Evolutionary conservation across 495 filamentous ascomycete species (phyloP).

Genomic region (Lentithecium fluviatile): DNA sequence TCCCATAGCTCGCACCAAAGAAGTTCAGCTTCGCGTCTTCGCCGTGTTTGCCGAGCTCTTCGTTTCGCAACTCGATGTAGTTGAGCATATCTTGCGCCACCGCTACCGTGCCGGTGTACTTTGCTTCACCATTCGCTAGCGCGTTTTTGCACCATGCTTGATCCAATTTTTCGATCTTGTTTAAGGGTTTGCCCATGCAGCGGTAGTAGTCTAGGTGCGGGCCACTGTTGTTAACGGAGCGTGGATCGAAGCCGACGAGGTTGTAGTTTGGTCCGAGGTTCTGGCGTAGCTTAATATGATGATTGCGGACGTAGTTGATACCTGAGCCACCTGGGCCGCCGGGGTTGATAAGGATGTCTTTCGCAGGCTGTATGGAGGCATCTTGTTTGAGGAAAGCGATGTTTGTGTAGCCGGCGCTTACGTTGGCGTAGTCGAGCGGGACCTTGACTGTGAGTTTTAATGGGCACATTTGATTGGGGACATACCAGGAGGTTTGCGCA

Average conservation of each 20-base stretch:
- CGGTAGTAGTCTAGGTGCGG: background rate
- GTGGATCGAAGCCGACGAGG: conserved; percentile 35
- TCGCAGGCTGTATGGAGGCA: conserved; percentile 41
- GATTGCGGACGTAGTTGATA: conserved; percentile 42
- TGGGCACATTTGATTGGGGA: too few relatives aligned
- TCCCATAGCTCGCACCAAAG: conserved; percentile 36
- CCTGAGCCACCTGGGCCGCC: conserved; percentile 52
- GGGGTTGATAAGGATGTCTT: conserved; percentile 45
- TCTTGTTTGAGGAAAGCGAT: conserved; percentile 42
- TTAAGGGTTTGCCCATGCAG: conserved; percentile 11
- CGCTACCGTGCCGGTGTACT: conserved; percentile 49
- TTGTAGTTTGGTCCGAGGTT: conserved; percentile 2
- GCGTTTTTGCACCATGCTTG: conserved; percentile 29
- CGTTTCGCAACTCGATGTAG: too few relatives aligned
- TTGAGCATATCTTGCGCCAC: conserved; percentile 46
- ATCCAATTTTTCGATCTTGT: conserved; percentile 38
- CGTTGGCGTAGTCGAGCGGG: conserved; percentile 46
- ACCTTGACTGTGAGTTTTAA: conserved; percentile 14
- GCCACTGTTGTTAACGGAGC: conserved; percentile 23
- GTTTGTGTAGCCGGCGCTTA: conserved; percentile 30
- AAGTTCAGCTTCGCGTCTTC: conserved; percentile 33
- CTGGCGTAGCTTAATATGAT: conserved; percentile 26
- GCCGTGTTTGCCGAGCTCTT: too few relatives aligned
- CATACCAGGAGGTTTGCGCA: conserved; percentile 39
- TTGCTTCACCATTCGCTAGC: conserved; percentile 37